Conservation (phyloP, 257 asterid species). For the Ilex asprella region DNA sequence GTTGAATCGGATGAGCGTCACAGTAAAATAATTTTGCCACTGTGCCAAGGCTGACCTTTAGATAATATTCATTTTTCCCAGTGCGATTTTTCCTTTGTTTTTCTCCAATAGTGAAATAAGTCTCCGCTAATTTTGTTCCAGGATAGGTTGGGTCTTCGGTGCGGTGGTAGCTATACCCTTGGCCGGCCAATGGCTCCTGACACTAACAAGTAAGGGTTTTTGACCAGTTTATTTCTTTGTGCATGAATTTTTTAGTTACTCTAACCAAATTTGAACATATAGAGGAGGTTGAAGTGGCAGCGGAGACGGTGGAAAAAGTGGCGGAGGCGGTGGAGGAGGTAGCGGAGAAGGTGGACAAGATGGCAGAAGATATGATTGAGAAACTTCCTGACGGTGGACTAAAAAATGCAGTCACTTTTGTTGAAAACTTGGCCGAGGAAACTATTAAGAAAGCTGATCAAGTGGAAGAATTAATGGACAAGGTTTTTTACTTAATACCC, state of each 20-base stretch:
- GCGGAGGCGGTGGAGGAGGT: conserved; percentile 49
- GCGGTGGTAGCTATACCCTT: conserved; percentile 28
- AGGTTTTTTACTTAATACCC: background rate
- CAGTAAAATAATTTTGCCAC: no score
- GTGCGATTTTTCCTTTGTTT: background rate
- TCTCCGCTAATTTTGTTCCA: background rate
- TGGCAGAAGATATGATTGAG: conserved; percentile 45
- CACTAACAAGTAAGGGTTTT: conserved; percentile 29
- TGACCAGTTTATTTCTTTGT: background rate
- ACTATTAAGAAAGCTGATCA: conserved; percentile 42
- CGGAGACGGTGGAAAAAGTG: conserved; percentile 50
- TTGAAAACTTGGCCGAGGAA: conserved; percentile 50
- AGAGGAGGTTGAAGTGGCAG: conserved; percentile 51
- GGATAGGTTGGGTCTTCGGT: conserved; percentile 29
- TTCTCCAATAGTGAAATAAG: background rate
- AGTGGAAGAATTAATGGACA: conserved; percentile 45
- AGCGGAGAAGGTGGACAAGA: conserved; percentile 49
- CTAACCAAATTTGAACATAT: background rate
- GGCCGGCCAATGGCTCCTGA: conserved; percentile 27
- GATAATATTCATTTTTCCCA: background rate
- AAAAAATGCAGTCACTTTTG: conserved; percentile 25
- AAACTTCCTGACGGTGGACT: conserved; percentile 44
- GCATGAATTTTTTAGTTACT: background rate
- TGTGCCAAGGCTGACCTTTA: no score
- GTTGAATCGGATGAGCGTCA: no score